A percentile compares a stretch with the other conserved stretches of the same genome.
Evolutionary conservation across 345 rosid species (phyloP).

Genomic region (Eucalyptus erythrocorys): DNA sequence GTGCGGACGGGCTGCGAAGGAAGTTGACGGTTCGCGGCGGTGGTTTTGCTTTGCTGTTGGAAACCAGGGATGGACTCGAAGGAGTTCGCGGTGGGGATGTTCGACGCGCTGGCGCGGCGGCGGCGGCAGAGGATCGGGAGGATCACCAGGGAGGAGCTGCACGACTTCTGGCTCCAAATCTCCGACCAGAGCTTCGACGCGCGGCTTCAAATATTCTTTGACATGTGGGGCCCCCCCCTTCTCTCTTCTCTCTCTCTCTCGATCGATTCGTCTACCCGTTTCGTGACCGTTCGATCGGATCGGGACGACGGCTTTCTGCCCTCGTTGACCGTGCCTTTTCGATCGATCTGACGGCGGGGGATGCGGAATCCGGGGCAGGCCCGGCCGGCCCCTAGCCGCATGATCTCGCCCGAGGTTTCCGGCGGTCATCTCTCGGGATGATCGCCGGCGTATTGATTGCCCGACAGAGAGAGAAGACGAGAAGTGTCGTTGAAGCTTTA

Average conservation of each 20-base stretch:
- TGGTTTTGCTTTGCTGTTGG: not conserved
- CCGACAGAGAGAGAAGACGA: not conserved
- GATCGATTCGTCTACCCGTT: not conserved
- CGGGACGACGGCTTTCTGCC: not conserved
- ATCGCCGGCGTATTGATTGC: not conserved
- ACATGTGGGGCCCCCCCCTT: conserved; percentile 32
- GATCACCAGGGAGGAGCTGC: conserved; percentile 67
- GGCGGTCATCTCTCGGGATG: not conserved
- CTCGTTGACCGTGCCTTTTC: not conserved
- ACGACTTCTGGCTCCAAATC: conserved; percentile 84
- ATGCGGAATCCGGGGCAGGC: not conserved
- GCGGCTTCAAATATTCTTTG: conserved; percentile 94
- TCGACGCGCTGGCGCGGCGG: conserved; percentile 68
- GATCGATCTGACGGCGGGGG: not conserved
- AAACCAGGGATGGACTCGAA: conserved; percentile 77
- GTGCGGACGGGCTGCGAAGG: not conserved
- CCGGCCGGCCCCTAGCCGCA: not conserved
- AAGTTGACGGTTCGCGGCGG: not conserved
- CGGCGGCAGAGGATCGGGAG: conserved; percentile 40
- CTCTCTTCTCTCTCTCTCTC: not conserved
- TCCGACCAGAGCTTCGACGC: conserved; percentile 93
- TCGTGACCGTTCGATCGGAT: not conserved
- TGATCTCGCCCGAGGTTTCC: not conserved
- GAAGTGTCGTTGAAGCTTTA: not conserved
- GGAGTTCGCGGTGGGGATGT: conserved; percentile 82